Conservation (phyloP, 768 basidiomycete species). For the Phanerochaete sordida region DNA sequence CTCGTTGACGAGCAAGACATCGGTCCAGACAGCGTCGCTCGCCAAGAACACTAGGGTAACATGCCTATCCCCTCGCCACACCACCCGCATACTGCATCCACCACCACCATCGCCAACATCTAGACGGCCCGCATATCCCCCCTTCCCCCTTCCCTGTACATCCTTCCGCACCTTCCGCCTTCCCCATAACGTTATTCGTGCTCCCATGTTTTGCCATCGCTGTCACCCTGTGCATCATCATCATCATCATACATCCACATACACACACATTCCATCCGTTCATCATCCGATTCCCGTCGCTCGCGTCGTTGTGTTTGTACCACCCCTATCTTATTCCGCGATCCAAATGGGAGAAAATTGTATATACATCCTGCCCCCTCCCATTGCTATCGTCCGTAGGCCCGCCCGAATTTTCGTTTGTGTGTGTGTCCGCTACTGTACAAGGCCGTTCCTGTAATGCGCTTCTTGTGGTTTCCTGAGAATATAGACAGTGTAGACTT, state of each 20-base stretch:
- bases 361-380: background rate
- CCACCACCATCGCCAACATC: background rate
- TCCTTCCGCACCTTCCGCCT: background rate
- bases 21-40: conserved; percentile 24
- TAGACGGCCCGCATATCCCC: background rate
- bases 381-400: background rate
- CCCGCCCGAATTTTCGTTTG: background rate
- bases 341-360: background rate
- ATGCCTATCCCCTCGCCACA: background rate
- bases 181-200: background rate
- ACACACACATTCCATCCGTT: background rate
- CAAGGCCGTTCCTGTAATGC: background rate
- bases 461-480: background rate
- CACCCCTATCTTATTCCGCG: background rate
- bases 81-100: background rate
- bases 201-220: background rate
- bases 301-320: background rate
- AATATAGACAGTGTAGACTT: background rate
- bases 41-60: conserved; percentile 24
- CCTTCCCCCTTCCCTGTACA: background rate
- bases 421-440: background rate
- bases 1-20: conserved; percentile 28
- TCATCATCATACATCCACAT: background rate
- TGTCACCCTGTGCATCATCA: conserved; percentile 1
- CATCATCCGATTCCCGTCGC: background rate